Base-by-base conservation (phyloP, 2,329 filamentous ascomycete species). In the Ophiostoma piceae region DNA sequence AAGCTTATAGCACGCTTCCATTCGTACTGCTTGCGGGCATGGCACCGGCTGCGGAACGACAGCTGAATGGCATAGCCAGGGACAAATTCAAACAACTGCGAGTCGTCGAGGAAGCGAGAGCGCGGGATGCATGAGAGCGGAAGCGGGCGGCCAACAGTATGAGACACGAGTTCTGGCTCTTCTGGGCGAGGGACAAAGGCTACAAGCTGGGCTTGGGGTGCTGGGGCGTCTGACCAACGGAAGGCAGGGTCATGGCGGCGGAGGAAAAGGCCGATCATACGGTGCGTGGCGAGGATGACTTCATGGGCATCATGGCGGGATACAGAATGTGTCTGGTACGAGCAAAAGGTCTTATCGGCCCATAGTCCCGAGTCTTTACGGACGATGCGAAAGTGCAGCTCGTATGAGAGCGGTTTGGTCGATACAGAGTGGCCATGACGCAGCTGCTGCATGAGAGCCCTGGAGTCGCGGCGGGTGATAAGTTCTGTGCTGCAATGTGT, bases 401-500 rank as follows among this genome's bases (percentile, higher is more conserved):
- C 82, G 74, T 81, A 86, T 69, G 82, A 79, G 71, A 82, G 75
- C 2, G 81, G 77, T 72, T 85, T 85, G 51, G 75, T 75, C 60
- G 76, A 73, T 9, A 76, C 74, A 14, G 73, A 71, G 9, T 72
- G 74, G 9, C 74, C 73, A 26, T 54, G 70, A 2, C 62, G 62
- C 60, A 72, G 75, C 71, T 75, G 74, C 43, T 77, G 77, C 64
- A 82, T 79, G 22, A 84, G 78, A 16, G 84, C 84, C 39, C 75
- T 76, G 19, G 81, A 80, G 74, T 86, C 84, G 72, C 80, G 82
- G 70, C 84, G 81, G 32, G 84, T 85, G 74, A 86, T 82, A 70
- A 86, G 78, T 75, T 86, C 84, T 57, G 81, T 76, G 71, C 80
- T 82, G 77, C 82, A 84, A 74, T 85, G 82, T 73, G 84, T 80